Base-by-base conservation (phyloP, 495 filamentous ascomycete genomes). In the Aspergillus ostianus region DNA sequence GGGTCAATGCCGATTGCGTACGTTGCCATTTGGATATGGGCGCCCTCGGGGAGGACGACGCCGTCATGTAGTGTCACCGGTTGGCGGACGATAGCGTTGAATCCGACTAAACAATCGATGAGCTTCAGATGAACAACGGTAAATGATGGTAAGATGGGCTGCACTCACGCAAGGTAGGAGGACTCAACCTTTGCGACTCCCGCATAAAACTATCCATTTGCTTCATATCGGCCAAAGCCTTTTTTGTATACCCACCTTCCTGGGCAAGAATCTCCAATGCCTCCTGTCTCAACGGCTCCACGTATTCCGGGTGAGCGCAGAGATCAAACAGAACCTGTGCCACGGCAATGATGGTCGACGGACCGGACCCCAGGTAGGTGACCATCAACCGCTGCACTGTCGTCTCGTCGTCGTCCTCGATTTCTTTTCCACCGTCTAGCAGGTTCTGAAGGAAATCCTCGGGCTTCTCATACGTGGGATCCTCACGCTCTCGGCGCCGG, bases 191-290 rank as follows among this genome's bases (percentile, higher is more conserved):
- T 53, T 77, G 74, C 17, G 72, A 73, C 57, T 82, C 80, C 57
- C 77, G 80, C 65, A 82, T 59, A 53, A 80, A 75, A 65, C 74
- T 77, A 54, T 82, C 80, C 70, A 82, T 26, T 63, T 81, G 81
- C 53, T 70, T 72, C 51, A 63, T 66, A 53, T 73, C 17, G 47
- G 27, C 23, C 26, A 57, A 20, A 4, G 45, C 27, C 13, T 41
- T 32, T 19, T 57, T 57, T 5, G 18, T 56, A 21, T 27, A 46
- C 9, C 54, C 54, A 4, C 45, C 54, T n/a, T 41, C 36, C 36
- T 56, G n/a, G n/a, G 9, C 20, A 3, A 55, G 20, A 0, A 55
- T 20, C 4, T 18, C 29, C 0, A 55, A 0, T 2, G 41, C 30
- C 18, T 55, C 53, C 18, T 55, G 29, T 6, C 53, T 41, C 18